Conservation (phyloP, 768 basidiomycete genomes). For the Obba rivulosa region DNA sequence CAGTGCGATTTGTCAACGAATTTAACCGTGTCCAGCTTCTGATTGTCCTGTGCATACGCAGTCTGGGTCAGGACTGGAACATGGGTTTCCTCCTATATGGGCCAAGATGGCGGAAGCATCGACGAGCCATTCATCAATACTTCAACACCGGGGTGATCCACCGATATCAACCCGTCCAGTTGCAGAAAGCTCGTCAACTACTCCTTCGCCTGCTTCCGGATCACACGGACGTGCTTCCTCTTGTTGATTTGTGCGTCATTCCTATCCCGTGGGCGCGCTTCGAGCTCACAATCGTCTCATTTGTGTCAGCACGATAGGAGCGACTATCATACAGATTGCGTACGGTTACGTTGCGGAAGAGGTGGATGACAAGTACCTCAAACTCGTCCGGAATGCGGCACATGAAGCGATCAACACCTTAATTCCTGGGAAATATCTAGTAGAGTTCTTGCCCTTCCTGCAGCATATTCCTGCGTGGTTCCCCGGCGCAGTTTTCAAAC, state of each 20-base stretch:
- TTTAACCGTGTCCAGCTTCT: not conserved
- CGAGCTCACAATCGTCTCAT: too few species aligned
- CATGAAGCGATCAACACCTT: conserved; percentile 15
- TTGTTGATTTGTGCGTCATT: conserved; percentile 34
- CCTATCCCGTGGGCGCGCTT: not conserved
- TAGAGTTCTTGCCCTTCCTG: conserved; percentile 26
- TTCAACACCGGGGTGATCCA: conserved; percentile 30
- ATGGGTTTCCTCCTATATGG: conserved; percentile 35
- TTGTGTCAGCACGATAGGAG: conserved; percentile 18
- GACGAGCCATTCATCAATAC: conserved; percentile 33
- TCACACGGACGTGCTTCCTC: conserved; percentile 28
- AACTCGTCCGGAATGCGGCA: conserved; percentile 20
- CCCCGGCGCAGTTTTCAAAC: conserved; percentile 33
- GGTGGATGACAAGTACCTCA: conserved; percentile 18
- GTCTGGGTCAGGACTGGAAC: conserved; percentile 23
- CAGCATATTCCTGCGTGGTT: conserved; percentile 35
- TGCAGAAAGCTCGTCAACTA: conserved; percentile 37
- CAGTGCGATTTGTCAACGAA: too few species aligned
- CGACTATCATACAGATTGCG: conserved; percentile 21
- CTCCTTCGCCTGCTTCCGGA: conserved; percentile 38
- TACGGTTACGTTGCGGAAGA: conserved; percentile 24
- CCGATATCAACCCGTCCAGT: conserved; percentile 27
- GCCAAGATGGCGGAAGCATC: conserved; percentile 36
- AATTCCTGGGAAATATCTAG: conserved; percentile 30
- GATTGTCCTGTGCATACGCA: conserved; percentile 15